phyloP scores from a whole-genome alignment of 2,329 filamentous ascomycete genomes.

The Phialophora expanda region DNA sequence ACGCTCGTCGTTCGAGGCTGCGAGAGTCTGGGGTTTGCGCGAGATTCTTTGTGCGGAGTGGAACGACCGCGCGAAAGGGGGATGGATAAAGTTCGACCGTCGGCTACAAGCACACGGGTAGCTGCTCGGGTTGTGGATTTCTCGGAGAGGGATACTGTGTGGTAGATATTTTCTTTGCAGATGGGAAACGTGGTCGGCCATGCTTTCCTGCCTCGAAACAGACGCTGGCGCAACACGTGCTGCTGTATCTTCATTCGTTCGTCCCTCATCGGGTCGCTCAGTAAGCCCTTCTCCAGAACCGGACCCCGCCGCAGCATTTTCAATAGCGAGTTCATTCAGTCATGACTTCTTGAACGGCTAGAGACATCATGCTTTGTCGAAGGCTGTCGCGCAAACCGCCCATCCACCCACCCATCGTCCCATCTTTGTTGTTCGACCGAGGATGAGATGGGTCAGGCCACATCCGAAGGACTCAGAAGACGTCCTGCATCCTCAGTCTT shows the following conservation, averaged over 20 bases:
- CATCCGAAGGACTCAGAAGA: too few species aligned
- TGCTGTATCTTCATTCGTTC: neutral
- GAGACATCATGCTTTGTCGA: too few species aligned
- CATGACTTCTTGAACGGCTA: too few species aligned
- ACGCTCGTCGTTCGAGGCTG: neutral
- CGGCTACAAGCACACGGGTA: neutral
- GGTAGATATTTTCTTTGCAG: neutral
- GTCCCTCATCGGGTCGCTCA: too few species aligned
- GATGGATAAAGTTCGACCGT: neutral
- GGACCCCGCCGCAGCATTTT: too few species aligned
- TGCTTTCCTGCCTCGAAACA: neutral
- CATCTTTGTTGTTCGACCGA: too few species aligned
- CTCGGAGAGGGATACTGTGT: neutral
- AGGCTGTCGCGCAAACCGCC: too few species aligned
- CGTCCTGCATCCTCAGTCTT: too few species aligned
- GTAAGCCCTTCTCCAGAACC: too few species aligned
- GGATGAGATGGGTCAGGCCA: too few species aligned
- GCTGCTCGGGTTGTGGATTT: neutral
- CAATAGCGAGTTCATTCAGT: too few species aligned
- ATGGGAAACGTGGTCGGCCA: neutral
- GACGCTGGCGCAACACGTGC: neutral
- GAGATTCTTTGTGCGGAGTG: slow-evolving; percentile 1
- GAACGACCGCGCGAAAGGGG: neutral
- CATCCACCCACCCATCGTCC: too few species aligned
- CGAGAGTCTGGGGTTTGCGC: neutral